These are phyloP conservation scores for Leptographium radiaticola DNA, from an alignment of 2,329 filamentous ascomycete genomes.

Conservation along the genomic window DNA sequence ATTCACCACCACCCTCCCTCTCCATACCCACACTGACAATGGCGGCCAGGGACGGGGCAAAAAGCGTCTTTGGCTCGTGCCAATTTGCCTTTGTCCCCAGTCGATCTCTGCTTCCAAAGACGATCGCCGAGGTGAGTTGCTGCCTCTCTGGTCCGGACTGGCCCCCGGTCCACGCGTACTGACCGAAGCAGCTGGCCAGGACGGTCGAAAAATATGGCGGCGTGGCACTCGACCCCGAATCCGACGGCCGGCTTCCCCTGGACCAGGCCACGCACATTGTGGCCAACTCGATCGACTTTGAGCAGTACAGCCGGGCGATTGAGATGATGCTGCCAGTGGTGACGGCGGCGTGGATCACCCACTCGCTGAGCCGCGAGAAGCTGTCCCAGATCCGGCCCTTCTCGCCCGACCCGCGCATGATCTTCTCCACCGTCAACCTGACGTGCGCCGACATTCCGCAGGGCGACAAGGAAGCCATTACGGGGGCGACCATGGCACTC, in stretches of 20 bases:
- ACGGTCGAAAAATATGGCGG: conserved; percentile 37
- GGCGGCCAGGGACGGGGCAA: conserved; percentile 17
- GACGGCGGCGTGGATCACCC: conserved; percentile 65
- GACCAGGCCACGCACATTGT: conserved; percentile 41
- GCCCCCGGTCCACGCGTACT: no score
- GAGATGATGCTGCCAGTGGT: conserved; percentile 75
- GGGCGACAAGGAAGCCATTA: conserved; percentile 82
- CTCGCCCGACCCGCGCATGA: conserved; percentile 81
- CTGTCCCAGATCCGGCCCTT: conserved; percentile 69
- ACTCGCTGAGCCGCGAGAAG: conserved; percentile 56
- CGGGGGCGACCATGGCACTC: conserved; percentile 77
- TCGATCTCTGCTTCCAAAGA: conserved; percentile 23
- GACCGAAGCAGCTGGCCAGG: conserved; percentile 23
- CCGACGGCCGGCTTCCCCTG: conserved; percentile 35
- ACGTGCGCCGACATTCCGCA: conserved; percentile 74
- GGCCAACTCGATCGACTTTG: conserved; percentile 75
- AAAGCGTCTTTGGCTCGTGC: conserved; percentile 28
- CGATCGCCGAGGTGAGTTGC: conserved; percentile 25
- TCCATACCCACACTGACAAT: conserved; percentile 5
- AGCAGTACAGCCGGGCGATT: conserved; percentile 64
- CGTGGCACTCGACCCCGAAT: conserved; percentile 30
- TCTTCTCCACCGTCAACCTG: conserved; percentile 74
- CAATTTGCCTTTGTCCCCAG: conserved; percentile 32
- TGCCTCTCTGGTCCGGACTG: no score
- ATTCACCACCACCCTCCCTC: no score